Evolutionary conservation across 2,329 filamentous ascomycete species (phyloP), one percentile per base, ranked within the genome.

Genomic region (Ophiostoma ulmi): DNA sequence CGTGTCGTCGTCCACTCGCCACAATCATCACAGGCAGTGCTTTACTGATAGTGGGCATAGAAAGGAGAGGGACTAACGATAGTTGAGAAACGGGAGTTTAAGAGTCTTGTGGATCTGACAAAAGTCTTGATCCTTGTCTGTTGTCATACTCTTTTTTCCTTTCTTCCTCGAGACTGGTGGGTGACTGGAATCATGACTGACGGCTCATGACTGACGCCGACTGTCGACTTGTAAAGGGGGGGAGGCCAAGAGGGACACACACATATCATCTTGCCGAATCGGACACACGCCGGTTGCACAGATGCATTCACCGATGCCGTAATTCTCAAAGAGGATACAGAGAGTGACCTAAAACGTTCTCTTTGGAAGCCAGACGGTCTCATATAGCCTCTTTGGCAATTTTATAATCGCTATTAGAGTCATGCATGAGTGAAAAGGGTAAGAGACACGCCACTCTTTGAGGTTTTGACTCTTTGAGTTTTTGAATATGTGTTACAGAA

Each of bases 271-370:
- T 39, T 67, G 71, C 69, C 66, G 68, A 72, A 72, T 70, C 66
- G 68, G 71, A 69, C 69, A 72, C 71, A 68, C 26, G 36, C 69
- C 66, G 55, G 71, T 72, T 58, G 55, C 38, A 72, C 71, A 72
- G 36, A 69, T 41, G 36, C 69, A 41, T 20, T 70, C 71, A 69
- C 69, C 71, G 69, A 72, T 67, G 71, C 71, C 69, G 69, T 71
- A 26, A 55, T 8, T 22, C 26, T 61, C 38, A 35, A 36, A 69
- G 41, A 48, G 69, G 63, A 67, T 5, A 5, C 20, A 39, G 36
- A 39, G 63, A 65, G 35, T 65, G 26, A 48, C 35, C 58, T 58
- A 44, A 58, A 63, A 11, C 44, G 36, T 35, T 48, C 36, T 36
- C 61, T 69, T 69, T 38, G 67, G 63, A 61, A 61, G 70, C n/a